Evolutionary conservation across 305 asterid species (phyloP).

Genomic region (Euphrasia arctica): DNA sequence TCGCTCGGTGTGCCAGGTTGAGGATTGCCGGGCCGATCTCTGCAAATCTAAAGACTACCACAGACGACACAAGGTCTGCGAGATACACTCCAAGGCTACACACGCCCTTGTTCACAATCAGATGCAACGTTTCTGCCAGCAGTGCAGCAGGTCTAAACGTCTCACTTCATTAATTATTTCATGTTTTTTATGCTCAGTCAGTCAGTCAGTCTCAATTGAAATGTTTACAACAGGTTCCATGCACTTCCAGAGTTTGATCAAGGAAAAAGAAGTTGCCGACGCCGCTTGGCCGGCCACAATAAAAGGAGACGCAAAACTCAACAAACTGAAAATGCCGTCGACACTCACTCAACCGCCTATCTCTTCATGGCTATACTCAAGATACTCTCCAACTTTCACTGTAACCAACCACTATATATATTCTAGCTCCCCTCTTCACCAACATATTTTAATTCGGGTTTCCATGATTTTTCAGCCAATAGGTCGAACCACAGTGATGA

Average conservation of each 20-base stretch:
- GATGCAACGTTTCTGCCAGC: conserved; percentile 91
- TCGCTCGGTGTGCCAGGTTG: conserved; percentile 52
- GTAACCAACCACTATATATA: conserved; percentile 38
- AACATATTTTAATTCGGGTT: conserved; percentile 10
- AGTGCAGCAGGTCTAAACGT: conserved; percentile 68
- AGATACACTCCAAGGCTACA: conserved; percentile 72
- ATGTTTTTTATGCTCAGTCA: conserved; percentile 1
- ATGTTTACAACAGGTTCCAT: conserved; percentile 52
- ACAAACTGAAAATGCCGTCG: conserved; percentile 39
- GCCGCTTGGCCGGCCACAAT: conserved; percentile 83
- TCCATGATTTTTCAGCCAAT: conserved; percentile 48
- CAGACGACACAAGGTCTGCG: conserved; percentile 82
- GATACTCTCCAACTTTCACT: conserved; percentile 70
- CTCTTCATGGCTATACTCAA: conserved; percentile 63
- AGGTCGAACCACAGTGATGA: conserved; percentile 41
- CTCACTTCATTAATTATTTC: not conserved
- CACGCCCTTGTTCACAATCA: conserved; percentile 60
- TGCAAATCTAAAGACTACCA: conserved; percentile 75
- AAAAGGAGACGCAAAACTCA: conserved; percentile 84
- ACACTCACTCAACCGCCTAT: conserved; percentile 61
- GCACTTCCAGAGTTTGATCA: conserved; percentile 81
- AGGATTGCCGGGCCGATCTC: conserved; percentile 72
- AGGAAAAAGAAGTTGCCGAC: conserved; percentile 75
- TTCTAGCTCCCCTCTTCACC: too few species aligned
- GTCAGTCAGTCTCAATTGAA: too few species aligned